These are phyloP conservation scores for Acmispon strigosus DNA, from an alignment of 306 rosid genomes.

Conservation along the genomic window DNA sequence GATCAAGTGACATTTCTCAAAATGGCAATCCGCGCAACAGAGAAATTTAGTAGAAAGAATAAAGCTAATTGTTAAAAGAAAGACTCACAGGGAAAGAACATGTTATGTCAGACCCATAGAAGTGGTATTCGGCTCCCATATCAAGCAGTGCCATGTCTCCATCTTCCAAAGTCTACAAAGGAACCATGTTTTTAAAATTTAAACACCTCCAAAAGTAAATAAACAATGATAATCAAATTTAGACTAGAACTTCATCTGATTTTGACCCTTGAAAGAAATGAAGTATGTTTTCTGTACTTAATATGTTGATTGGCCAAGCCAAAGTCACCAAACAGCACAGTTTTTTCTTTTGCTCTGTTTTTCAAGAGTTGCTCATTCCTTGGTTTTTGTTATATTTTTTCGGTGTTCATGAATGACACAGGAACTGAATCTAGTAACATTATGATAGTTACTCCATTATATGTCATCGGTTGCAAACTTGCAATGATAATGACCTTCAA, in stretches of 20 bases:
- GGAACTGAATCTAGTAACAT: not conserved
- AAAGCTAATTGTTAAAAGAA: not conserved
- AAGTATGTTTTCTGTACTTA: not conserved
- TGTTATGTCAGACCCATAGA: slow-evolving; percentile 93
- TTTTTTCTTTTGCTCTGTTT: not conserved
- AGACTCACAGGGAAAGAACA: slow-evolving; percentile 90
- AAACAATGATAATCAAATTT: slow-evolving; percentile 2
- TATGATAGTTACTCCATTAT: not conserved
- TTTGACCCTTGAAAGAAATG: not conserved
- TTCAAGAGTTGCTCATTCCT: not conserved
- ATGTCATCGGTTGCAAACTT: not conserved
- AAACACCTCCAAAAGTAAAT: not conserved
- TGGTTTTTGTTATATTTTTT: not conserved
- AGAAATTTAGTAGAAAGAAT: not conserved
- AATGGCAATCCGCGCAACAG: not conserved
- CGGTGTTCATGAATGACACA: not conserved
- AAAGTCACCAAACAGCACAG: slow-evolving; percentile 11
- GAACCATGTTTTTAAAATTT: not conserved
- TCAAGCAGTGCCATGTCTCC: slow-evolving; percentile 93
- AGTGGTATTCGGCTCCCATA: slow-evolving; percentile 95
- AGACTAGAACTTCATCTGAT: slow-evolving; percentile 13
- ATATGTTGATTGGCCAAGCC: slow-evolving; percentile 17
- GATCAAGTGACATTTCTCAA: not conserved
- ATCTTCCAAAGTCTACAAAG: slow-evolving; percentile 68
- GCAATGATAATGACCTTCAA: slow-evolving; percentile 10